Evolutionary conservation across 805 yeast species (phyloP).

Genomic region (Kuraishia ogatae): DNA sequence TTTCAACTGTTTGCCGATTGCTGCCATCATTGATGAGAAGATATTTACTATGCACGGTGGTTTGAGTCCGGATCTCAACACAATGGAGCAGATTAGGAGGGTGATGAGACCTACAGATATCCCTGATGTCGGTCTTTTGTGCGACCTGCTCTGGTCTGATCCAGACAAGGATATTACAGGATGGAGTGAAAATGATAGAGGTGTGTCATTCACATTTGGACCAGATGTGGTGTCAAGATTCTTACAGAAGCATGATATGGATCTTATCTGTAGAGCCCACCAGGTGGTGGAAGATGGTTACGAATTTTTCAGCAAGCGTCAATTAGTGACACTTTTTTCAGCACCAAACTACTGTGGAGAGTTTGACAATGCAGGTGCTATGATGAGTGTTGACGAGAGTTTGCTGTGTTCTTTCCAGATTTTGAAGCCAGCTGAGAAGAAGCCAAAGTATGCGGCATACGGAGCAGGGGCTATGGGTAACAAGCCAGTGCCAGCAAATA

Average conservation of each 20-base stretch:
- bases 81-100: constrained; percentile 98
- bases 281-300: constrained; percentile 99
- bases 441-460: constrained; percentile 45
- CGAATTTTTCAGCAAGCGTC: constrained; percentile 94
- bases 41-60: constrained; percentile 99
- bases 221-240: constrained; percentile 97
- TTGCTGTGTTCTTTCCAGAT: constrained; percentile 93
- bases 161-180: constrained; percentile 98
- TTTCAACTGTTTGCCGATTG: constrained; percentile 96
- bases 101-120: constrained; percentile 99
- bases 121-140: constrained; percentile 93
- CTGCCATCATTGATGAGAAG: constrained; percentile 96
- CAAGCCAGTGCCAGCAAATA: background rate
- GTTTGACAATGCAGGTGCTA: constrained; percentile 98
- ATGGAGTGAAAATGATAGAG: constrained; percentile 98
- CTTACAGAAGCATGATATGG: constrained; percentile 96
- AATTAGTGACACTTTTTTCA: constrained; percentile 87
- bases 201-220: constrained; percentile 99
- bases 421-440: constrained; percentile 96
- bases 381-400: constrained; percentile 98
- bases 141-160: constrained; percentile 97
- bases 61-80: constrained; percentile 89
- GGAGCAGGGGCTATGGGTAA: constrained; percentile 1
- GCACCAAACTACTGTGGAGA: constrained; percentile 99
- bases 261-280: constrained; percentile 95